Conservation (phyloP, 2,329 filamentous ascomycete species). For the Neonectria sp. region DNA sequence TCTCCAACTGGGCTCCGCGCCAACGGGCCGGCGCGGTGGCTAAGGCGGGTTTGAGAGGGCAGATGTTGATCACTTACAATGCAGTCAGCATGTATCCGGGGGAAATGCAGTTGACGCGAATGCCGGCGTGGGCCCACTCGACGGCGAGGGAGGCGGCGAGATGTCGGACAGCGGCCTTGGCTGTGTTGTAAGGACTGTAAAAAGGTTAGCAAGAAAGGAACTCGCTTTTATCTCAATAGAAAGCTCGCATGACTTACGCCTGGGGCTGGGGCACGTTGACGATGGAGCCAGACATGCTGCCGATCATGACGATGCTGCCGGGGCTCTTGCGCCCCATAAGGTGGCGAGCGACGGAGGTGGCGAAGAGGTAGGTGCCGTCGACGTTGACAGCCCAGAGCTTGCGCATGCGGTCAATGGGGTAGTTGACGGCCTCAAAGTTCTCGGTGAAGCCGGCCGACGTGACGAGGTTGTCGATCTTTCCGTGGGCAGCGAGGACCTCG, state of each 20-base stretch:
- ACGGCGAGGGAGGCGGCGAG: constrained; percentile 90
- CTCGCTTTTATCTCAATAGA: not conserved
- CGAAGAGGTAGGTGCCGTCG: constrained; percentile 91
- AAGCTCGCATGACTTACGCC: constrained; percentile 62
- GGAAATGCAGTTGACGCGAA: constrained; percentile 95
- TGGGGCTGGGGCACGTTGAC: constrained; percentile 97
- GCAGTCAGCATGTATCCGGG: constrained; percentile 98
- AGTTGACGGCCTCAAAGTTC: constrained; percentile 93
- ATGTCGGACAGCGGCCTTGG: constrained; percentile 93
- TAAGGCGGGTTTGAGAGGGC: not conserved
- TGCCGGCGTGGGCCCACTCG: constrained; percentile 91
- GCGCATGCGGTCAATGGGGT: constrained; percentile 91
- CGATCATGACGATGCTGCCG: constrained; percentile 94
- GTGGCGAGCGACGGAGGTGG: constrained; percentile 87
- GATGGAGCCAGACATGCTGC: constrained; percentile 93
- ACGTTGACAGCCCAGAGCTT: constrained; percentile 97
- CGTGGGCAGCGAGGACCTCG: constrained; percentile 73
- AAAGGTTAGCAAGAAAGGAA: constrained; percentile 2
- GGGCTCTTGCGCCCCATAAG: constrained; percentile 84
- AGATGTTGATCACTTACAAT: constrained; percentile 71
- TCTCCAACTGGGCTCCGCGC: not conserved
- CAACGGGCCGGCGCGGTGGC: constrained; percentile 3
- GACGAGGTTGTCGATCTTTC: constrained; percentile 91
- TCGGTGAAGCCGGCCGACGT: constrained; percentile 98
- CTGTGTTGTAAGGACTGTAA: constrained; percentile 84